Base-by-base conservation (phyloP, 208 protist species). In the Crithidia fasciculata region DNA sequence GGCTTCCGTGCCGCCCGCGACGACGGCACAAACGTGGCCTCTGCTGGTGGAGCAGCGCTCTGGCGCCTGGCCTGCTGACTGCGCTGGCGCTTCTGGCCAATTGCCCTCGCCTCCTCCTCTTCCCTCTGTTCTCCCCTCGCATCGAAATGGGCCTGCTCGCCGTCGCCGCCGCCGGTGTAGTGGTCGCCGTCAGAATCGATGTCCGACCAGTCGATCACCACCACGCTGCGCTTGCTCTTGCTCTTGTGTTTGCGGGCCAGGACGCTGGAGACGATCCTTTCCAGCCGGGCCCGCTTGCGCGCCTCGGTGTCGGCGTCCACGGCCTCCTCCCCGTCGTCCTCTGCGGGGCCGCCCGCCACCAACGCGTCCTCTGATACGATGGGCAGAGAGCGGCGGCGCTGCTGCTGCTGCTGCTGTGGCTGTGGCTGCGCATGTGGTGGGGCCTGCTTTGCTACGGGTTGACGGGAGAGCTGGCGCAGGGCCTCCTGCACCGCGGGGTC, bases 171-270 rank as follows among this genome's bases (percentile, higher is more conserved):
- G 28, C 60, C 40, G 43, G 64, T 58, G 37, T 82, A 49, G 4
- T 69, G 37, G 28, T 69, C 56, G 53, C 18, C 73, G 47, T 83
- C 76, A n/a, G 84, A 87, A 41, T 86, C 73, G 53, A 57, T 47
- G 67, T 87, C 83, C 9, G 86, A 91, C 87, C 89, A 96, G 76
- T 96, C 86, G 69, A 96, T 94, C 49, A 96, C 91, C 67, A 94
- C 83, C 13, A 93, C 87, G 59, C 89, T 96, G 58, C 81, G 82
- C 77, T 93, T 94, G 62, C 88, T 92, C 67, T 87, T 86, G 56
- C 81, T 81, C 60, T 86, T 83, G 56, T 78, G 69, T 57, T 81
- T 69, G 41, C 87, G 60, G 43, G 82, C 60, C 12, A 96, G 77
- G 28, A 91, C 76, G 53, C 72, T 82, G 37, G 84, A 83, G 54